Evolutionary conservation across 495 filamentous ascomycete species (phyloP), one percentile per base, ranked within the genome.

Genomic region (Chaetomium tenue): DNA sequence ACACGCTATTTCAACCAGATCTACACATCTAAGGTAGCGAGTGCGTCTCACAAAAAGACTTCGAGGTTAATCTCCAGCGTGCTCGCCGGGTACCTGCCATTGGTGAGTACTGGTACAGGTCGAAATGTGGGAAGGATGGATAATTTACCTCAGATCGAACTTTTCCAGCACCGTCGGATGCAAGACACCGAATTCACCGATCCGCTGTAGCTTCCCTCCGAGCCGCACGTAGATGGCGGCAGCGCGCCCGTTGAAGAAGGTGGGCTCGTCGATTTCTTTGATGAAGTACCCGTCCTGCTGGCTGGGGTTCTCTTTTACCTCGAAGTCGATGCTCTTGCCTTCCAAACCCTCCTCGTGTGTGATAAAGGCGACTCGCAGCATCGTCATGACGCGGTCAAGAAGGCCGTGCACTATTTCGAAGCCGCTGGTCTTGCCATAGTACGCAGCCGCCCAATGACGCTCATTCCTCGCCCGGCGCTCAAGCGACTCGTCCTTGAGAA

Each of bases 341-440:
- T 78, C 71, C 22, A 91, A 74, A 2, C 87, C 88, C 68, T 92
- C 90, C 65, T 92, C 90, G 61, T 83, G 79, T 6, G 85, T 89
- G 52, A 92, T 78, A 79, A 96, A 96, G 44, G 87, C 85, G 26
- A 84, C 87, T 69, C 89, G 89, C 54, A 99, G 82, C 95, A 99
- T 98, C 48, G 89, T 79, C 85, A 99, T 88, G 61, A 97, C 79
- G 18, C 94, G 87, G 72, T 98, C 94, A 30, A 99, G 75, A 66
- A 99, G 80, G 56, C 94, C 95, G 79, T 98, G 95, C 7, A 99
- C 92, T 57, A 95, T 79, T 76, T 99, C 95, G 77, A 99, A 99
- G 20, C 94, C 94, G 66, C 88, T 91, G n/a, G 84, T 90, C 84
- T 95, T 97, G 66, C 92, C 93, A 74, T 91, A 94, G 82, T 88